Percentiles rank a stretch among this genome's conserved stretches.
These are phyloP conservation scores for Kuraishia cidri DNA, from an alignment of 805 yeast species.

Conservation along the genomic window DNA sequence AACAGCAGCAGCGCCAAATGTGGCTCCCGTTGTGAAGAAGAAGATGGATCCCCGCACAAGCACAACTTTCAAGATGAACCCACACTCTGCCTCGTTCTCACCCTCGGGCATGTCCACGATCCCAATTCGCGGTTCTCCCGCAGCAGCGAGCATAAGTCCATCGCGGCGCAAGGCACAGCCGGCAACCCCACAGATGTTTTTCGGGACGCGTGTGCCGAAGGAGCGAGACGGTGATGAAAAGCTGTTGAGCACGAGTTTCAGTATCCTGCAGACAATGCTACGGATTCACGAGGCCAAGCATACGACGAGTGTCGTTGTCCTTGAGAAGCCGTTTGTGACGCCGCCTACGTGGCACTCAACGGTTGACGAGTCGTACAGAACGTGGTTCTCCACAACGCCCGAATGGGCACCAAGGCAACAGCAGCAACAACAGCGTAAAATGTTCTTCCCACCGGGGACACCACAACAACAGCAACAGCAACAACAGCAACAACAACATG, in stretches of 20 bases:
- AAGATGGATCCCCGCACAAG: slow-evolving; percentile 45
- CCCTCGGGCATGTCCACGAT: slow-evolving; percentile 20
- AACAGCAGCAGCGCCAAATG: slow-evolving; percentile 4
- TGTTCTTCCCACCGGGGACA: no score
- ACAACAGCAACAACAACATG: no score
- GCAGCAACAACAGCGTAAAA: no score
- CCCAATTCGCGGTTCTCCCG: neutral
- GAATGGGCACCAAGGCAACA: no score
- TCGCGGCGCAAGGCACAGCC: slow-evolving; percentile 2
- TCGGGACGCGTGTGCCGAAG: slow-evolving; percentile 26
- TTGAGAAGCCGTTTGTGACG: slow-evolving; percentile 61
- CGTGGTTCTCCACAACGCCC: neutral
- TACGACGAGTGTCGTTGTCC: slow-evolving; percentile 22
- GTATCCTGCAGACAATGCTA: slow-evolving; percentile 40
- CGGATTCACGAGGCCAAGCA: slow-evolving; percentile 17
- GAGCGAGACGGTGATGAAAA: slow-evolving; percentile 16
- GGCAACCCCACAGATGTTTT: slow-evolving; percentile 19
- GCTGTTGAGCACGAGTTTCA: slow-evolving; percentile 35
- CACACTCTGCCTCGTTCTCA: slow-evolving; percentile 58
- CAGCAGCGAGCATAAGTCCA: neutral
- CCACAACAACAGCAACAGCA: no score
- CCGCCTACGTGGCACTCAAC: slow-evolving; percentile 73
- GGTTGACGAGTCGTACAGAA: slow-evolving; percentile 42
- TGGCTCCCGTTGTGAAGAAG: slow-evolving; percentile 21
- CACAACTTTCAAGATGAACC: slow-evolving; percentile 62